These are phyloP conservation scores for Wallacemonas collosoma DNA, from an alignment of 208 protist species.

Conservation along the genomic window DNA sequence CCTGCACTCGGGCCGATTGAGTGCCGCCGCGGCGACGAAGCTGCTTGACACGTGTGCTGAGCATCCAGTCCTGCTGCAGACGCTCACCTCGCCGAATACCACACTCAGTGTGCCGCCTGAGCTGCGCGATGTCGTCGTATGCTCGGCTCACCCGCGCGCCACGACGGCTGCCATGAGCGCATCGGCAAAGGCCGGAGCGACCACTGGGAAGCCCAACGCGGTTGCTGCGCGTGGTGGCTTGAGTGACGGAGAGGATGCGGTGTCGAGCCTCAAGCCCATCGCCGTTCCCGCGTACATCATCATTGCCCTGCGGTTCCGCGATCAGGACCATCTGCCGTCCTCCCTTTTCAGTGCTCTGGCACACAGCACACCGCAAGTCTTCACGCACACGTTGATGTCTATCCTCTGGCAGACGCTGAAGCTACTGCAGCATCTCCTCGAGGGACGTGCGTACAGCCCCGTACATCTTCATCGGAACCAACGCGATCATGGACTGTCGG, in stretches of 20 bases:
- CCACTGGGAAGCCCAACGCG: neutral
- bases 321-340: conserved; percentile 14
- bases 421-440: conserved; percentile 18
- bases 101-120: conserved; percentile 11
- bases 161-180: neutral
- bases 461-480: neutral
- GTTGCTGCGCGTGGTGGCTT: neutral
- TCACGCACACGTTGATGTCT: conserved; percentile 26
- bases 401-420: conserved; percentile 27
- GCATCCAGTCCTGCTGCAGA: conserved; percentile 11
- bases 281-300: conserved; percentile 45
- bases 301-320: conserved; percentile 36
- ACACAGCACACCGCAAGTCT: conserved; percentile 27
- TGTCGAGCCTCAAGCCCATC: conserved; percentile 11
- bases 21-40: neutral
- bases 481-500: neutral
- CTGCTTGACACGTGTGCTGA: conserved; percentile 17
- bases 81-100: conserved; percentile 12
- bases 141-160: neutral
- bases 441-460: conserved; percentile 3
- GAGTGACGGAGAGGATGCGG: neutral
- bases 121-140: conserved; percentile 14
- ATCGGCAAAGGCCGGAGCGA: too few species aligned
- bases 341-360: conserved; percentile 24
- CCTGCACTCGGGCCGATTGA: conserved; percentile 12